These are phyloP conservation scores for Rosa rugosa DNA, from an alignment of 306 rosid genomes.

Conservation along the genomic window DNA sequence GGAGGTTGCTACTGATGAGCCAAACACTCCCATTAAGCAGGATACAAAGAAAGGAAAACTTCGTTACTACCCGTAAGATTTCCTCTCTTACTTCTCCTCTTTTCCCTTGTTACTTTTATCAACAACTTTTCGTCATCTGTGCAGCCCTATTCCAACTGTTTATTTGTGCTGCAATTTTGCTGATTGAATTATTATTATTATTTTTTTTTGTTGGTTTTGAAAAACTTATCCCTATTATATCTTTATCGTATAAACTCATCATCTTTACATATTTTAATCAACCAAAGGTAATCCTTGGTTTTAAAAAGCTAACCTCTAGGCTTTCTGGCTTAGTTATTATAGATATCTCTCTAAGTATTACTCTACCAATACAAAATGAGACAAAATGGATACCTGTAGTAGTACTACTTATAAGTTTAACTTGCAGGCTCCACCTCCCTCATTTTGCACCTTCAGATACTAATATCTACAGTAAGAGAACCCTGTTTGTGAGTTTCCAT, in stretches of 20 bases:
- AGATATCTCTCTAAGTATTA: neutral
- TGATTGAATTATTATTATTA: no score
- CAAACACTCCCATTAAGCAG: slow-evolving; percentile 88
- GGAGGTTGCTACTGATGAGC: slow-evolving; percentile 98
- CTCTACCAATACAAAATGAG: neutral
- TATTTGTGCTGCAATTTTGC: neutral
- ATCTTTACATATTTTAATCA: no score
- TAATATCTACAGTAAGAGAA: neutral
- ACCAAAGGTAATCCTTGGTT: neutral
- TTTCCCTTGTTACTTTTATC: slow-evolving; percentile 9
- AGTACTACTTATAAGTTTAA: neutral
- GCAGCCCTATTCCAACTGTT: neutral
- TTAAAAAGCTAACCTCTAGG: no score
- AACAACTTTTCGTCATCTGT: neutral
- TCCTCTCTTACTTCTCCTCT: neutral
- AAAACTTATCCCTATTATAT: no score
- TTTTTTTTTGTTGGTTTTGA: no score
- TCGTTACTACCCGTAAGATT: slow-evolving; percentile 90
- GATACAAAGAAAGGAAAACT: slow-evolving; percentile 93
- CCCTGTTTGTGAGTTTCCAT: neutral
- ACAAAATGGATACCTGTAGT: neutral
- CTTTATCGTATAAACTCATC: neutral
- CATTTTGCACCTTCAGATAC: neutral
- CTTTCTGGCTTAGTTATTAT: no score
- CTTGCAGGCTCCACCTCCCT: neutral